Evolutionary conservation across 495 filamentous ascomycete species (phyloP).

Genomic region (Podospora bellae-mahoneyi): DNA sequence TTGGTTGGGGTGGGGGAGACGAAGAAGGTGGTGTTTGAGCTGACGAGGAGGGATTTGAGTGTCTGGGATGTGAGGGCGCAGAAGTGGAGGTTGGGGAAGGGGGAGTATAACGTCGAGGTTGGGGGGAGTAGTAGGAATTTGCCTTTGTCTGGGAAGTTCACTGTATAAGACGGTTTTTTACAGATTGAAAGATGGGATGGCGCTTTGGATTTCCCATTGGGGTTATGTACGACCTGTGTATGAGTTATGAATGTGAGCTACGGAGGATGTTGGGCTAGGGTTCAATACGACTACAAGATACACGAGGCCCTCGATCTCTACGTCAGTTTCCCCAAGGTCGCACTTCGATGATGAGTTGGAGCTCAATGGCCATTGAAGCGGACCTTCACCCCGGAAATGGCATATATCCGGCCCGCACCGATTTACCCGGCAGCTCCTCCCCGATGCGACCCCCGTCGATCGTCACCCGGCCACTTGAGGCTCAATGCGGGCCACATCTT

Average conservation of each 20-base stretch:
- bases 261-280: neutral
- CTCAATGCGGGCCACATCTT: neutral
- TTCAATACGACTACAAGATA: neutral
- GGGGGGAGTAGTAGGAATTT: slow-evolving; percentile 5
- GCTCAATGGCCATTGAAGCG: neutral
- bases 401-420: neutral
- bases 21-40: slow-evolving; percentile 1
- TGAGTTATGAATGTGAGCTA: neutral
- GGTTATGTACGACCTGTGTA: neutral
- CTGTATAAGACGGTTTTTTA: neutral
- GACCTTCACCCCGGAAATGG: neutral
- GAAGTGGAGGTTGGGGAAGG: slow-evolving; percentile 4
- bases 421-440: neutral
- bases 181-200: neutral
- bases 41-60: slow-evolving; percentile 5
- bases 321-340: neutral
- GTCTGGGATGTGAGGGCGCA: slow-evolving; percentile 3
- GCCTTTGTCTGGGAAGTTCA: neutral
- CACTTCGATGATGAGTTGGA: neutral
- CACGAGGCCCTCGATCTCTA: neutral
- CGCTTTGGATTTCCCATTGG: neutral
- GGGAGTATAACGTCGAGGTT: slow-evolving; percentile 4
- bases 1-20: slow-evolving; percentile 38
- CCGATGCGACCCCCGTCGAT: neutral
- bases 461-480: neutral